Base-by-base conservation (phyloP, 805 yeast species). In the Dipodascus albidus region DNA sequence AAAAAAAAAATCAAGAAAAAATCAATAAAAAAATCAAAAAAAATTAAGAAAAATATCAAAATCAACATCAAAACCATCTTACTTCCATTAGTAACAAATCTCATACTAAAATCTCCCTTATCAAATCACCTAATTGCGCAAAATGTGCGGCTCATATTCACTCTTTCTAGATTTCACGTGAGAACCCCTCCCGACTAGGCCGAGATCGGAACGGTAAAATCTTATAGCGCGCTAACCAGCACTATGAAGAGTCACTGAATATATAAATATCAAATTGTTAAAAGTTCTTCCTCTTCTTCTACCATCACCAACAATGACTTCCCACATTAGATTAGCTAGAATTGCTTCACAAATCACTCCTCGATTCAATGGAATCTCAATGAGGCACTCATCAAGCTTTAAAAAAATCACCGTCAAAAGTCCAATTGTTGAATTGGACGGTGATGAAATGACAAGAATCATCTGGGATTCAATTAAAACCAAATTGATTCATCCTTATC, bases 401-500 rank as follows among this genome's bases (percentile, higher is more conserved):
- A 23, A 47, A n/a, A 89, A 89, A 68, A 84, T 91, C 68, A 74
- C 77, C 59, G 97, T 91, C 55, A 77, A 78, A 68, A 85, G 79
- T 64, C 98, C 98, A 59, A 80, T 91, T 62, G 98, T 91, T 58
- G 98, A 91, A 69, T 81, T 91, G 85, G 98, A 91, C 64, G 98
- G 98, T 59, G 98, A 91, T 70, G 98, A 91, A 73, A 87, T 85
- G 87, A 91, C 98, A 66, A 79, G 97, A 67, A 88, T 91, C 69
- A 91, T 91, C 74, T 91, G 98, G 98, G 78, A 87, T 61, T 70
- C 82, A 63, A 91, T 91, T 72, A 87, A 85, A 69, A 91, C 87
- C 60, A 80, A 87, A 71, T 78, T 91, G 69, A 82, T 91, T 65
- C 72, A 77, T 52, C 98, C 98, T 24, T 90, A 81, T 70, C 73